A percentile compares a stretch with the other conserved stretches of the same genome.
These are phyloP conservation scores for Tetradesmus lagerheimii DNA, from an alignment of 139 green algal genomes.

Conservation along the genomic window DNA sequence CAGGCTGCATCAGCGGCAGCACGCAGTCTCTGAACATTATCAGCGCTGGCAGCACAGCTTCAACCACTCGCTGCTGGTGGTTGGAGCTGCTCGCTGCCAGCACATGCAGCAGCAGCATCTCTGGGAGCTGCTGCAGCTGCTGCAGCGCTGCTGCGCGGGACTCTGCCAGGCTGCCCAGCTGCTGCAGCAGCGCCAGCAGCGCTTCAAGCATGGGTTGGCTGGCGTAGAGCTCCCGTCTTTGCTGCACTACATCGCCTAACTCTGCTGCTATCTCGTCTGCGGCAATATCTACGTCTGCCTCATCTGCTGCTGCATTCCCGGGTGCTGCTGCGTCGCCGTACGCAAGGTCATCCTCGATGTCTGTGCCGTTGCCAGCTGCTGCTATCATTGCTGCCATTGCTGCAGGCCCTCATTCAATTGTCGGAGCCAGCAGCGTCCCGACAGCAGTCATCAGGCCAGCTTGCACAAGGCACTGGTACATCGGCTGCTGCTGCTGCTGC, in stretches of 20 bases:
- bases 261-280: too few species aligned
- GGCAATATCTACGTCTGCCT: not conserved
- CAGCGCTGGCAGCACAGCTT: constrained; percentile 11
- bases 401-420: not conserved
- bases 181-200: not conserved
- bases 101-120: constrained; percentile 5
- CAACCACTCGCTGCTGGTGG: constrained; percentile 1
- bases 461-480: not conserved
- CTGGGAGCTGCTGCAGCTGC: not conserved
- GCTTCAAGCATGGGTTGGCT: not conserved
- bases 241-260: not conserved
- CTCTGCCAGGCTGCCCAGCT: not conserved
- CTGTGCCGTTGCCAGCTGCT: not conserved
- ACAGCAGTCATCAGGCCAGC: not conserved
- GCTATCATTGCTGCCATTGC: not conserved
- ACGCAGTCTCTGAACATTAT: not conserved
- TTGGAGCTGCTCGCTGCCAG: not conserved
- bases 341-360: not conserved
- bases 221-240: not conserved
- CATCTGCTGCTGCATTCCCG: not conserved
- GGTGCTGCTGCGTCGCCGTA: not conserved
- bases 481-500: not conserved
- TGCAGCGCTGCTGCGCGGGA: not conserved
- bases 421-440: not conserved
- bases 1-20: constrained; percentile 5